A percentile compares a stretch with the other conserved stretches of the same genome.
These are phyloP conservation scores for Eleusine indica DNA, from an alignment of 176 grass and related monocot genomes.

Conservation along the genomic window DNA sequence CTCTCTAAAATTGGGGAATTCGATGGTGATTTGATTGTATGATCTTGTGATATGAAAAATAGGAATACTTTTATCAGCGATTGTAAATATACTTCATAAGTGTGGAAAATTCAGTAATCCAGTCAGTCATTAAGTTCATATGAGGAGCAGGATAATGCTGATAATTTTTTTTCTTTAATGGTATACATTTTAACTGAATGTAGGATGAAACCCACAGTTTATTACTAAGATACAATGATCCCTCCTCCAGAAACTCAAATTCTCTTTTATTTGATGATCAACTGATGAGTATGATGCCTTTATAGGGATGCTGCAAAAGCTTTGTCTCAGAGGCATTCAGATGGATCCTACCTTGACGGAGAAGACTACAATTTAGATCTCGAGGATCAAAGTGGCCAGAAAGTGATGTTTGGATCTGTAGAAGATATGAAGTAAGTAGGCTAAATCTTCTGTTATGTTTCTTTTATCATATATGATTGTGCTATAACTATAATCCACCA, in stretches of 20 bases:
- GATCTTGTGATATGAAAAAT: conserved; percentile 11
- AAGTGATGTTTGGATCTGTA: conserved; percentile 81
- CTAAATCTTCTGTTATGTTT: not conserved
- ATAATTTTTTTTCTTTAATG: not conserved
- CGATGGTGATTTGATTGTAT: conserved; percentile 16
- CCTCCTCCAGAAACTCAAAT: not conserved
- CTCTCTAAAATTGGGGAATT: conserved; percentile 20
- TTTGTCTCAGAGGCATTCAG: conserved; percentile 82
- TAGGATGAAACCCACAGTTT: not conserved
- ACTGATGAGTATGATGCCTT: conserved; percentile 7
- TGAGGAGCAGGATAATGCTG: not conserved
- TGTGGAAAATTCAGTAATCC: not conserved
- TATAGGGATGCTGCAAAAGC: conserved; percentile 77
- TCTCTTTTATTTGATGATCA: not conserved
- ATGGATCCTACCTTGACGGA: conserved; percentile 73
- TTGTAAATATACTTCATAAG: not conserved
- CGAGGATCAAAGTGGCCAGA: conserved; percentile 91
- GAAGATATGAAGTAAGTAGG: conserved; percentile 76
- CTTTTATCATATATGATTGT: conserved; percentile 7
- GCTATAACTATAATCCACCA: not conserved
- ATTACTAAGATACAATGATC: not conserved
- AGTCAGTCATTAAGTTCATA: not conserved
- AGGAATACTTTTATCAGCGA: not conserved
- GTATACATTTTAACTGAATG: conserved; percentile 20
- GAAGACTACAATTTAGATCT: conserved; percentile 92